Conservation (phyloP, 192 early-diverging fungal genomes). For the Bifiguratus adelaidae region DNA sequence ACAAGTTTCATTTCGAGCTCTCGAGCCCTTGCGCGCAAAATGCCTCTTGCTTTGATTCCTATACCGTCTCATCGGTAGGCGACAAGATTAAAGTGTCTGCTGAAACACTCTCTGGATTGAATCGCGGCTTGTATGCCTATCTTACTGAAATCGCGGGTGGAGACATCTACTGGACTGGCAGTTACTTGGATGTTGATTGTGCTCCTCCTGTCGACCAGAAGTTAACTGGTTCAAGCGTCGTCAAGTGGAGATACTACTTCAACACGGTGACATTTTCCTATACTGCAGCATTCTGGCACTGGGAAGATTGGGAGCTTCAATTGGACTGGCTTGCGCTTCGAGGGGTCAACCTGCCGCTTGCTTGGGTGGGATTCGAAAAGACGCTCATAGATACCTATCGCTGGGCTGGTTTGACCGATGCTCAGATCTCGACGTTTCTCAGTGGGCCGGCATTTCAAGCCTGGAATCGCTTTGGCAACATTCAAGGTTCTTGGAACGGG, state of each 20-base stretch:
- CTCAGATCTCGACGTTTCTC: too few species aligned
- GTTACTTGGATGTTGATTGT: neutral
- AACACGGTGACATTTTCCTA: neutral
- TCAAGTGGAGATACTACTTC: neutral
- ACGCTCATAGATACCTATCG: too few species aligned
- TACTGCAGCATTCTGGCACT: neutral
- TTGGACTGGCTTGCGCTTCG: neutral
- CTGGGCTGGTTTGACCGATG: too few species aligned
- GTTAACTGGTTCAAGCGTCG: neutral
- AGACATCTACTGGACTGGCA: neutral
- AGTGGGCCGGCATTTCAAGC: too few species aligned
- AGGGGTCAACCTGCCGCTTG: too few species aligned
- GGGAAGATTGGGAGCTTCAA: neutral
- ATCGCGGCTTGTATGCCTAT: neutral
- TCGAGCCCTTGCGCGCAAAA: neutral
- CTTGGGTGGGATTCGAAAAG: too few species aligned
- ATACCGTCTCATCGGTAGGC: neutral
- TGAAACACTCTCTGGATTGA: neutral
- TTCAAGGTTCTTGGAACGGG: too few species aligned
- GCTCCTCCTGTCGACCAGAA: neutral
- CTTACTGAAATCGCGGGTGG: neutral
- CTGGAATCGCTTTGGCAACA: too few species aligned
- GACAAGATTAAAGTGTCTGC: neutral
- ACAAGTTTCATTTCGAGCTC: neutral
- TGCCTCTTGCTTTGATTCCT: neutral